Evolutionary conservation across 345 rosid genomes (phyloP), one percentile per base, ranked within the genome.

Genomic region (Ricinus communis): DNA sequence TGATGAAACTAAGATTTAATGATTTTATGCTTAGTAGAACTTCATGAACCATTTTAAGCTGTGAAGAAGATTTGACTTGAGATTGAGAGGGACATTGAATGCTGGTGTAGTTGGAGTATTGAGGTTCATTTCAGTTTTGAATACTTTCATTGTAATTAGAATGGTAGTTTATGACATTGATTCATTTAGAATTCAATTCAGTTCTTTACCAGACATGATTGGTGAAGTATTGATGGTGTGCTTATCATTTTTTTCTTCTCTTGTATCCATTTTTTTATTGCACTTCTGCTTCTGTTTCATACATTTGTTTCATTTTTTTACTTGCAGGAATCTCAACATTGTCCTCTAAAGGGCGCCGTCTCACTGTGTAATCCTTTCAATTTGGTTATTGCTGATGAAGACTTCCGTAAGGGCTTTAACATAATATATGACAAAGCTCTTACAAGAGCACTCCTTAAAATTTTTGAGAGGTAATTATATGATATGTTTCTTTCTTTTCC

Each of bases 281-380:
- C 14, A 12, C 60, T 54, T 9, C 18, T 24, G 21, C 30, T 52
- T 64, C 54, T 63, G 9, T 60, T 63, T 50, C 10, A 28, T 67
- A 43, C 7, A 54, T 71, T 70, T 78, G 59, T 54, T 27, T 45
- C 36, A 21, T 54, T 31, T 31, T 76, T 12, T 45, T 65, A 45
- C 70, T 78, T 76, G 80, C 82, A 91, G 96, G 96, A 94, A 63
- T 85, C 90, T 81, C 80, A 77, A 72, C 65, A 77, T 55, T 83
- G 97, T 71, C 86, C 80, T 45, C 88, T 94, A 71, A 71, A 87
- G 27, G 97, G 93, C 70, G 97, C 96, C 47, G 96, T 84, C 53
- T 91, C 96, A 19, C 70, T 94, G 84, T 94, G 97, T 72, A 94
- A 94, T 78, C 98, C 98, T 64, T 94, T 94, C 78, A 82, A 94